Base-by-base conservation (phyloP, 2,329 filamentous ascomycete species). In the Colletotrichum endophyticum region DNA sequence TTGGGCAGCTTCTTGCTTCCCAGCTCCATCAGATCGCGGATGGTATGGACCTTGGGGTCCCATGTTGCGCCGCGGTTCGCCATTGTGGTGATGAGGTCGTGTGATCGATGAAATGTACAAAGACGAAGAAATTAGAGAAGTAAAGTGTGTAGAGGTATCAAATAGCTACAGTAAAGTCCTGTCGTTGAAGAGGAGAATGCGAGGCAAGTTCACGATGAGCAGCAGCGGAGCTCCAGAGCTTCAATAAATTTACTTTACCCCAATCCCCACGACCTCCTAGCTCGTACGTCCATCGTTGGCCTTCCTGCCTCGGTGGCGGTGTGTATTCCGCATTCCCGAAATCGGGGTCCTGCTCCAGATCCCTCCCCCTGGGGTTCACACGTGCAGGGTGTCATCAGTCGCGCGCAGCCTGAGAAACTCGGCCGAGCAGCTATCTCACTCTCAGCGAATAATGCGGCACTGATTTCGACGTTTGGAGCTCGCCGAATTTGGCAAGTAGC, bases 1-100 rank as follows among this genome's bases (percentile, higher is more conserved):
- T 81, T 82, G 2, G 86, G 82, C 39, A 89, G 81, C 57, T 82
- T 85, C 25, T 81, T 81, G 68, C 83, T 84, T 16, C 84, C 87
- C 63, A 82, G 66, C 30, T 80, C 81, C 79, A 88, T 86, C 19
- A 89, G 78, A 59, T 89, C 87, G 11, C 76, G 66, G 64, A 78
- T 72, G 30, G 61, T 75, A 22, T 78, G 70, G 49, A 78, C 70
- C 25, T 72, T 67, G 25, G 63, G 63, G 16, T 72, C 53, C 70
- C 70, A 68, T 36, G 72, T 63, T 69, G 75, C 72, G 64, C 77
- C 75, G n/a, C 67, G 75, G 67, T 77, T 77, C 4, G 72, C 66
- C 75, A 75, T 77, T n/a, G 4, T 19, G 22, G 11, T 44, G 13
- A 44, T 30, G 19, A 53, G n/a, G n/a, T 22, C 6, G 44, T 53